phyloP scores from a whole-genome alignment of 768 basidiomycete genomes.

The Pisolithus marmoratus region DNA sequence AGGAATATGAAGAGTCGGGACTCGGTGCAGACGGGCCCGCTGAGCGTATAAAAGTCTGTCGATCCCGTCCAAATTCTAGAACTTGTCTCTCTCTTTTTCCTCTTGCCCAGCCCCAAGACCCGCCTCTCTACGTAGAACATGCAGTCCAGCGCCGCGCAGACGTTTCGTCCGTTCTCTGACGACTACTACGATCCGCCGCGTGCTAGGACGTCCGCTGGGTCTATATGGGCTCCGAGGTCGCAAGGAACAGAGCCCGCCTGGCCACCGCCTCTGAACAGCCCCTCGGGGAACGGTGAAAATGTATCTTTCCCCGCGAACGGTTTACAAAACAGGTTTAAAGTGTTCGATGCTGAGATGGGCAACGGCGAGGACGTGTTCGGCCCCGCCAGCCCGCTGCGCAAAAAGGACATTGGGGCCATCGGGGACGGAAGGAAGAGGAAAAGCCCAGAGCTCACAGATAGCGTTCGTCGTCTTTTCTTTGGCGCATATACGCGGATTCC shows the following conservation, averaged over 20 bases:
- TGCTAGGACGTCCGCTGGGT: constrained; percentile 40
- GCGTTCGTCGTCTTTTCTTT: constrained; percentile 18
- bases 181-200: constrained; percentile 37
- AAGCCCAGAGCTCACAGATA: constrained; percentile 51
- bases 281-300: constrained; percentile 46
- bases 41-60: constrained; percentile 30
- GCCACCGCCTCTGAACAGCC: constrained; percentile 62
- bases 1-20: constrained; percentile 18
- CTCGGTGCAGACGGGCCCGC: constrained; percentile 16
- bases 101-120: constrained; percentile 3
- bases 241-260: constrained; percentile 62
- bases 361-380: constrained; percentile 66
- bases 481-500: constrained; percentile 27
- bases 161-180: constrained; percentile 31
- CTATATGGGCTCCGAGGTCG: constrained; percentile 83
- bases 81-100: constrained; percentile 26
- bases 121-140: constrained; percentile 9
- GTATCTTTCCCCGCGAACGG: constrained; percentile 23
- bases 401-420: constrained; percentile 61
- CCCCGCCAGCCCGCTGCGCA: constrained; percentile 35
- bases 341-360: constrained; percentile 5
- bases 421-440: constrained; percentile 73
- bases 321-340: constrained; percentile 21
- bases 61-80: neutral
- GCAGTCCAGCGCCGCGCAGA: constrained; percentile 21